Base-by-base conservation (phyloP, 2,329 filamentous ascomycete genomes). In the Leptographium flavum region DNA sequence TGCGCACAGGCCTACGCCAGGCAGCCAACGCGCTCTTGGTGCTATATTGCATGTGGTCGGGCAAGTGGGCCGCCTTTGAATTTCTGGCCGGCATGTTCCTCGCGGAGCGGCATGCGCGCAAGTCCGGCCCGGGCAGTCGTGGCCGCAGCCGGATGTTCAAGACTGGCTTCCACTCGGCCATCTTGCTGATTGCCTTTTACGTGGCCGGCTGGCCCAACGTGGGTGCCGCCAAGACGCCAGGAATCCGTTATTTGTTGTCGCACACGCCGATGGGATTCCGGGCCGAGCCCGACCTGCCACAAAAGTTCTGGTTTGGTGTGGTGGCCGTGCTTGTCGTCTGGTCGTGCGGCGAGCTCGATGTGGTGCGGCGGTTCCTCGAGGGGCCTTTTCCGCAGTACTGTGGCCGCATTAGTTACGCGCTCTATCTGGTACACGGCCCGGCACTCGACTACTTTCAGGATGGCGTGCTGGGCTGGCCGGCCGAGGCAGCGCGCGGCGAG, bases 361-460 rank as follows among this genome's bases (percentile, higher is more conserved):
- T 52, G 5, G 42, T 63, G 27, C 63, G 57, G 28, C 47, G 51
- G 13, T 49, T 69, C 25, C 71, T 76, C 54, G 69, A 68, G 45
- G 63, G 62, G 3, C 55, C 60, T 0, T 49, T 71, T 13, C 67
- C 70, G 13, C 72, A 73, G 51, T 79, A 78, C 54, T 66, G 74
- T 19, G 74, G 69, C 13, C 65, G 66, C 23, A 70, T 77, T 49
- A 74, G 70, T 46, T 79, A 71, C 49, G 69, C 73, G 3, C 61
- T 79, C 3, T 78, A 79, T 51, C 62, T 79, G 7, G 66, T 71
- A n/a, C 74, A 78, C 52, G 74, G 74, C 0, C 65, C 66, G 5
- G 62, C 70, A 13, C 55, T 74, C 9, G 64, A 61, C 14, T 49
- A 64, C 39, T 53, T 65, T 49, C 57, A 60, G 45, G 52, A 47